phyloP scores from a whole-genome alignment of 768 basidiomycete genomes.

The Boletus rubroflammeus region DNA sequence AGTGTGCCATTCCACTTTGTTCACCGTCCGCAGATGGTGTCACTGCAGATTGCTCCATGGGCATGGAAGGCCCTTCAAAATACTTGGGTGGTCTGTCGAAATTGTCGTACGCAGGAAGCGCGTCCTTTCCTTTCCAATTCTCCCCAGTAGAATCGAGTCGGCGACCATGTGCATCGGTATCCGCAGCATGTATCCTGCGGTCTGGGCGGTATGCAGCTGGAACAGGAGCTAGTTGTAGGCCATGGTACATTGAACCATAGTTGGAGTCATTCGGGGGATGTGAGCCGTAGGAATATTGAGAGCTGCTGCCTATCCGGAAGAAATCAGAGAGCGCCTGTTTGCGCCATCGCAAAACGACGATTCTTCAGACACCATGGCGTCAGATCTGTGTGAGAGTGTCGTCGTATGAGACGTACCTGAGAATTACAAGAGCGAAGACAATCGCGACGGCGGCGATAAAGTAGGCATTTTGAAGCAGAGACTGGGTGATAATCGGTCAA shows the following conservation, averaged over 20 bases:
- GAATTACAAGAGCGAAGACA: conserved; percentile 13
- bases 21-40: background rate
- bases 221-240: conserved; percentile 16
- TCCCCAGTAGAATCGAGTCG: conserved; percentile 32
- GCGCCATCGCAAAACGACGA: conserved; percentile 24
- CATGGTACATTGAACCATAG: conserved; percentile 11
- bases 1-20: background rate
- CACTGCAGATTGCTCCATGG: background rate
- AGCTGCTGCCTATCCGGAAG: conserved; percentile 7
- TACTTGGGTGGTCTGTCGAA: conserved; percentile 48
- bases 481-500: conserved; percentile 6
- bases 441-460: conserved; percentile 18
- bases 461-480: conserved; percentile 22
- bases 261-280: background rate
- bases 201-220: conserved; percentile 22
- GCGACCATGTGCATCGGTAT: conserved; percentile 41
- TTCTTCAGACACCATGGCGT: conserved; percentile 6
- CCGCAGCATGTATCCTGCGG: conserved; percentile 31
- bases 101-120: conserved; percentile 45
- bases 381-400: background rate
- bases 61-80: conserved; percentile 16
- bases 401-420: conserved; percentile 15
- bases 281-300: conserved; percentile 1
- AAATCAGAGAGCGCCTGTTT: conserved; percentile 18
- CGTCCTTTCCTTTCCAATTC: conserved; percentile 40